Conservation (phyloP, 1,284 basidiomycete species). For the Bondarzewia mesenterica region DNA sequence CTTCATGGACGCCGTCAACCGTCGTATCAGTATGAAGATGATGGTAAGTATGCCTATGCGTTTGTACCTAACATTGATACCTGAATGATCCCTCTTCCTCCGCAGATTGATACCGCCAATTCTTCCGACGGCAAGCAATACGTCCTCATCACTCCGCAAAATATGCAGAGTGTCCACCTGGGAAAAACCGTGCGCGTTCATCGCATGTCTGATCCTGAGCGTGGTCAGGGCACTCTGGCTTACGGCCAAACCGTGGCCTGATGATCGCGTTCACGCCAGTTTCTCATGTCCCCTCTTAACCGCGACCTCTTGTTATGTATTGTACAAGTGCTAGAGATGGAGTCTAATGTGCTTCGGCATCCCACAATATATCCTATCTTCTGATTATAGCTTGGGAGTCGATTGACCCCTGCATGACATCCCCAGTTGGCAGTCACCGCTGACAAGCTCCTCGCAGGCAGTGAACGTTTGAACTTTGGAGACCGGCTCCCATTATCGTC, state of each 20-base stretch:
- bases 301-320: neutral
- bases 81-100: slow-evolving; percentile 5
- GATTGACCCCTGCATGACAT: too few relatives aligned
- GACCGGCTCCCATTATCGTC: too few relatives aligned
- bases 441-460: too few relatives aligned
- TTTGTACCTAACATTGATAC: neutral
- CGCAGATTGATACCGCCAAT: slow-evolving; percentile 81
- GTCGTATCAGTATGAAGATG: slow-evolving; percentile 87
- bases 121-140: slow-evolving; percentile 83
- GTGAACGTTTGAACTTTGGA: too few relatives aligned
- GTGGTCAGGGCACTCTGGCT: slow-evolving; percentile 49
- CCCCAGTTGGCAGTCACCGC: too few relatives aligned
- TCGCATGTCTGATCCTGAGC: slow-evolving; percentile 76
- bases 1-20: slow-evolving; percentile 93
- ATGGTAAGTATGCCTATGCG: slow-evolving; percentile 48
- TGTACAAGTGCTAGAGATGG: neutral
- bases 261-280: neutral
- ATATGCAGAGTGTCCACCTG: slow-evolving; percentile 63
- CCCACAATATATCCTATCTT: neutral
- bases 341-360: neutral
- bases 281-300: neutral
- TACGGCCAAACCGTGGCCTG: slow-evolving; percentile 15
- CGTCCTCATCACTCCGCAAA: slow-evolving; percentile 86
- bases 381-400: too few relatives aligned
- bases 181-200: slow-evolving; percentile 62